Evolutionary conservation across 805 yeast genomes (phyloP).

Genomic region (Starmera caribaea): DNA sequence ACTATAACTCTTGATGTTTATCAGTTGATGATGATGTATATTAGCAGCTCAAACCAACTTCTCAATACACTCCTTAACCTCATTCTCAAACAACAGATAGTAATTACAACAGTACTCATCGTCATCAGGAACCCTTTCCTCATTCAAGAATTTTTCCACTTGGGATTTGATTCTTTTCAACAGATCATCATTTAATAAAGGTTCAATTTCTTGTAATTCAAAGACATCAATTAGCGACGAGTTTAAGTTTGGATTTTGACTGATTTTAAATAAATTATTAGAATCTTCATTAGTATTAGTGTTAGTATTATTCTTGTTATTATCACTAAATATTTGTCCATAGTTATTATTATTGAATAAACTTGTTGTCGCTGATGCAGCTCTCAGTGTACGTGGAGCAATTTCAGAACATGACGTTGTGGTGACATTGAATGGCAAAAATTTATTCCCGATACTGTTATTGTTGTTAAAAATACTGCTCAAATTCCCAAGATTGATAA

Average conservation of each 20-base stretch:
- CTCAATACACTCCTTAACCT: slow-evolving; percentile 20
- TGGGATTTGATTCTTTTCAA: slow-evolving; percentile 19
- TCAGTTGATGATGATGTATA: not conserved
- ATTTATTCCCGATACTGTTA: not conserved
- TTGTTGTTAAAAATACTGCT: not conserved
- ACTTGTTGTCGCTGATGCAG: slow-evolving; percentile 14
- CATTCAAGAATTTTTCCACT: slow-evolving; percentile 17
- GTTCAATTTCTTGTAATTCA: not conserved
- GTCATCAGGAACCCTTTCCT: slow-evolving; percentile 20
- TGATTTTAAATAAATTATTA: not conserved
- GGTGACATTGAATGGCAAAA: too few relatives aligned
- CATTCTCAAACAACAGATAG: slow-evolving; percentile 18
- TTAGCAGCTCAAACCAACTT: slow-evolving; percentile 5
- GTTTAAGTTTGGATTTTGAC: not conserved
- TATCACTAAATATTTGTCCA: slow-evolving; percentile 3
- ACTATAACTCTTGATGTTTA: too few relatives aligned
- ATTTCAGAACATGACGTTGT: slow-evolving; percentile 23
- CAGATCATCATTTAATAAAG: slow-evolving; percentile 11
- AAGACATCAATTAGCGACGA: not conserved
- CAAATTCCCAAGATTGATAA: not conserved
- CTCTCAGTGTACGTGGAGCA: slow-evolving; percentile 23
- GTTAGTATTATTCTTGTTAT: not conserved
- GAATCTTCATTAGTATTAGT: not conserved
- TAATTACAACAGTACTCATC: slow-evolving; percentile 20
- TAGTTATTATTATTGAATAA: not conserved